Evolutionary conservation across 257 asterid genomes (phyloP).

Genomic region (Knoxia roxburghii): DNA sequence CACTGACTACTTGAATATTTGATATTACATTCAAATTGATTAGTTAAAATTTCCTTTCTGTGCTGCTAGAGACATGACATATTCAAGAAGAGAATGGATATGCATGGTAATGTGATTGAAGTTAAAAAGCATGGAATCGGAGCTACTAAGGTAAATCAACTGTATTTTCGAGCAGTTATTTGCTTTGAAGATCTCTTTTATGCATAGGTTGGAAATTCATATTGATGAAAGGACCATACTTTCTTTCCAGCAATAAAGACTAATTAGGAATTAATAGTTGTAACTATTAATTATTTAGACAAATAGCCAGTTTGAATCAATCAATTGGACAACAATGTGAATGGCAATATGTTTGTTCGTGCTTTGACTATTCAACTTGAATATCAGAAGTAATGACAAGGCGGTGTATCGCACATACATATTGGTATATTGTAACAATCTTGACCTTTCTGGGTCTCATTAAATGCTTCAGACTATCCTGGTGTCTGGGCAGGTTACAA

Average conservation of each 20-base stretch:
- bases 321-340: too few species aligned
- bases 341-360: neutral
- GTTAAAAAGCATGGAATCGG: slow-evolving; percentile 82
- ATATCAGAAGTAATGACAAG: neutral
- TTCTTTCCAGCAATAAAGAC: neutral
- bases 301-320: neutral
- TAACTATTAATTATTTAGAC: neutral
- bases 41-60: slow-evolving; percentile 9
- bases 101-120: slow-evolving; percentile 76
- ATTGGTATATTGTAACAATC: neutral
- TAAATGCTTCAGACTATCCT: neutral
- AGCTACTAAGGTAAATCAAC: slow-evolving; percentile 69
- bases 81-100: slow-evolving; percentile 83
- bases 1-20: neutral
- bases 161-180: neutral
- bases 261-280: neutral
- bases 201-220: slow-evolving; percentile 1
- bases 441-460: neutral
- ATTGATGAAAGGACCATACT: neutral
- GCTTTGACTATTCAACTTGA: neutral
- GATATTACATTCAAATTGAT: neutral
- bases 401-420: too few species aligned
- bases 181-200: slow-evolving; percentile 2
- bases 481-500: neutral
- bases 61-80: slow-evolving; percentile 85